Conservation (phyloP, 2,329 filamentous ascomycete genomes). For the Amphichorda felina region DNA sequence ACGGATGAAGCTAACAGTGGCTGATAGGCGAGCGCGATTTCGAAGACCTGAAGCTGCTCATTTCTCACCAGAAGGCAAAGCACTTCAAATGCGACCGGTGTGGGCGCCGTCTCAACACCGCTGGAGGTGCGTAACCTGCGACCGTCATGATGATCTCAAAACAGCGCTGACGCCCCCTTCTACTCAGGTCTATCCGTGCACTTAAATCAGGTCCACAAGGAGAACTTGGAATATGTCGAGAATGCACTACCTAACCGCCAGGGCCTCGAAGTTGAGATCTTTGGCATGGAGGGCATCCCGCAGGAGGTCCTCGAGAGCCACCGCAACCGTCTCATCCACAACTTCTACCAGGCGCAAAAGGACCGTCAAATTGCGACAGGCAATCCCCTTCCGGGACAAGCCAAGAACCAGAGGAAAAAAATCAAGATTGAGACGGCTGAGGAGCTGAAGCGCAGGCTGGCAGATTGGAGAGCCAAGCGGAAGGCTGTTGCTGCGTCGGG, state of each 20-base stretch:
- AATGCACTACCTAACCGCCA: constrained; percentile 83
- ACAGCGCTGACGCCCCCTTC: no score
- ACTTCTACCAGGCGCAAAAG: constrained; percentile 76
- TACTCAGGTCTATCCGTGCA: constrained; percentile 91
- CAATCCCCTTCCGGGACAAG: constrained; percentile 62
- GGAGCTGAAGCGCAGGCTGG: constrained; percentile 70
- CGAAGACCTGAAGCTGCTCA: constrained; percentile 91
- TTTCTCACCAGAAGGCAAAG: constrained; percentile 97
- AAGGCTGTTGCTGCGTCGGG: constrained; percentile 38
- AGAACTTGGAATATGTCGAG: constrained; percentile 75
- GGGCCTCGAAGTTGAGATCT: constrained; percentile 86
- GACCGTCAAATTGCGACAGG: constrained; percentile 74
- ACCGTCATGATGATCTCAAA: no score
- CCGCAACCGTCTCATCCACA: constrained; percentile 73
- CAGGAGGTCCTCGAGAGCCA: constrained; percentile 74
- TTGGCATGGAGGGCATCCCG: constrained; percentile 95
- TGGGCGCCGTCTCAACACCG: constrained; percentile 78
- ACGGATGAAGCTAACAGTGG: neutral
- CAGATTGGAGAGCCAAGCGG: constrained; percentile 53
- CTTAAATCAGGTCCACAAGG: constrained; percentile 98
- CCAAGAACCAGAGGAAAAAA: constrained; percentile 58
- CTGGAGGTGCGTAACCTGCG: constrained; percentile 57
- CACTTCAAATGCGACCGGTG: constrained; percentile 97
- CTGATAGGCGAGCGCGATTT: constrained; percentile 76
- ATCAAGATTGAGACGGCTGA: constrained; percentile 62